Percentiles rank a stretch among this genome's conserved stretches.
These are phyloP conservation scores for Candida sp. DNA, from an alignment of 1,139 yeast genomes.

Conservation along the genomic window DNA sequence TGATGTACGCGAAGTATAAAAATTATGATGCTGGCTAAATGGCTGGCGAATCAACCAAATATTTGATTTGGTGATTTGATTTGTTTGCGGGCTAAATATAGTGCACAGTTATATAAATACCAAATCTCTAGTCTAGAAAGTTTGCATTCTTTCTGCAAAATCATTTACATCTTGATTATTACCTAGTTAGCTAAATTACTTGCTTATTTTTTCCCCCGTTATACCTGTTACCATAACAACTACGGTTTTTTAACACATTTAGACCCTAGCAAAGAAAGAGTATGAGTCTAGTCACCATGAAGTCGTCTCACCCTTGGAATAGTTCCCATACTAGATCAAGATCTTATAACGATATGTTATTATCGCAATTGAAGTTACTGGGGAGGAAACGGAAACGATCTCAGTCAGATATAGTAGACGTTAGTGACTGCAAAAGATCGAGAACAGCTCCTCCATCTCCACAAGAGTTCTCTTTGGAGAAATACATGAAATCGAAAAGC, in stretches of 20 bases:
- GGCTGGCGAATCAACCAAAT: neutral
- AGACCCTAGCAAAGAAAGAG: neutral
- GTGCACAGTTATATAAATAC: neutral
- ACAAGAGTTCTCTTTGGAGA: neutral
- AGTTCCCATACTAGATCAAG: conserved; percentile 1
- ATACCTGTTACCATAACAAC: conserved; percentile 2
- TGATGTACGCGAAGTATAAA: neutral
- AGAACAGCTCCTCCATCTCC: conserved; percentile 54
- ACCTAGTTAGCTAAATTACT: neutral
- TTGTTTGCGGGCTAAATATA: no score
- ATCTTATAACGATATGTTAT: conserved; percentile 1
- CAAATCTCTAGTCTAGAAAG: neutral
- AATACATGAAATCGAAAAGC: conserved; percentile 9
- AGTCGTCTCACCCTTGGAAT: neutral
- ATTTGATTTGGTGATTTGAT: neutral
- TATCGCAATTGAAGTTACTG: conserved; percentile 1
- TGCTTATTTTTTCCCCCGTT: neutral
- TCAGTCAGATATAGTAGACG: conserved; percentile 15
- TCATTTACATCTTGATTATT: neutral
- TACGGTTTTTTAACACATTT: neutral
- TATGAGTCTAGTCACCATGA: neutral
- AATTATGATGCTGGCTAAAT: neutral
- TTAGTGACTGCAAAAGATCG: conserved; percentile 29
- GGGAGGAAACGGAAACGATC: conserved; percentile 17
- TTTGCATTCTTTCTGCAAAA: neutral